These are phyloP conservation scores for Gossypium lobatum DNA, from an alignment of 441 rosid genomes.

Conservation along the genomic window DNA sequence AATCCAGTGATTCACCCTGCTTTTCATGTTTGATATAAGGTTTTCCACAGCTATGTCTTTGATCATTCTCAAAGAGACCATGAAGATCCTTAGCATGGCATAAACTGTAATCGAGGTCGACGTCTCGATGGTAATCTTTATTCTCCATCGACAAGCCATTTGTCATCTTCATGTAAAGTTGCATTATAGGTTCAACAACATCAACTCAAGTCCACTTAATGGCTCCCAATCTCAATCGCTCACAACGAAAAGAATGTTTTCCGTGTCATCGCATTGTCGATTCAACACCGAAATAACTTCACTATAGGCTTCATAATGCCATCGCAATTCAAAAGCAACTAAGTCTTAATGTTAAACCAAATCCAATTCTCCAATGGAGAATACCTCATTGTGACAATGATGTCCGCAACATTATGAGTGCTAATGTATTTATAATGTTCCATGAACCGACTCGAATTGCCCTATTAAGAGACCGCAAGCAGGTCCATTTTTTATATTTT, in stretches of 20 bases:
- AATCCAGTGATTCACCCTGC: slow-evolving; percentile 45
- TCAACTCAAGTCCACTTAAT: slow-evolving; percentile 31
- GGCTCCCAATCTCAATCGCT: slow-evolving; percentile 72
- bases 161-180: slow-evolving; percentile 60
- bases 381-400: slow-evolving; percentile 48
- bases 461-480: slow-evolving; percentile 83
- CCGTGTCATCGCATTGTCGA: slow-evolving; percentile 49
- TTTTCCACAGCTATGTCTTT: slow-evolving; percentile 63
- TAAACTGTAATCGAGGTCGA: slow-evolving; percentile 58
- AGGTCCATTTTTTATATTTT: slow-evolving; percentile 27
- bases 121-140: slow-evolving; percentile 63
- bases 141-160: slow-evolving; percentile 70
- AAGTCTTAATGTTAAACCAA: slow-evolving; percentile 60
- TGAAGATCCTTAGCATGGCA: slow-evolving; percentile 77
- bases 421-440: slow-evolving; percentile 81
- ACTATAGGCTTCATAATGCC: slow-evolving; percentile 56
- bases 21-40: slow-evolving; percentile 43
- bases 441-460: slow-evolving; percentile 75
- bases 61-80: slow-evolving; percentile 76
- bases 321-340: slow-evolving; percentile 72
- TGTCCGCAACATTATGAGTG: slow-evolving; percentile 67
- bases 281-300: slow-evolving; percentile 48
- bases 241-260: slow-evolving; percentile 58
- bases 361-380: slow-evolving; percentile 55
- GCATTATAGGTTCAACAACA: slow-evolving; percentile 68